Evolutionary conservation across 192 early-diverging fungal species (phyloP).

Genomic region (Entomortierella lignicola): DNA sequence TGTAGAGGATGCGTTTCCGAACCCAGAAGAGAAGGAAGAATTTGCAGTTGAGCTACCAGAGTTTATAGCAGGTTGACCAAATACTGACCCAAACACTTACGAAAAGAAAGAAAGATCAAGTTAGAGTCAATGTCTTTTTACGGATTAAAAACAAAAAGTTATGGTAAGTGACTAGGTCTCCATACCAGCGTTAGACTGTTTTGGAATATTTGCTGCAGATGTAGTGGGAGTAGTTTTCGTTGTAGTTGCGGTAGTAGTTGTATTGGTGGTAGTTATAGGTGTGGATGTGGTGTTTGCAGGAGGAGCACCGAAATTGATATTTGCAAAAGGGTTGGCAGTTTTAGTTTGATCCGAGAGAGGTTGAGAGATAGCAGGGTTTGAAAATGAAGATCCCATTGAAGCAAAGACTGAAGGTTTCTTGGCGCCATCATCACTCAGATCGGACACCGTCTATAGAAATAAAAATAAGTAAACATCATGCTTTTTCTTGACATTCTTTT

Average conservation of each 20-base stretch:
- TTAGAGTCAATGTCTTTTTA: not conserved
- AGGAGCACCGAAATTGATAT: conserved; percentile 8
- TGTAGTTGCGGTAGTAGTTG: not conserved
- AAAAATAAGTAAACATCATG: conserved; percentile 1
- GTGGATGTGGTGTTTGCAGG: not conserved
- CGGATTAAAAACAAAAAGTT: not conserved
- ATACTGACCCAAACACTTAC: not conserved
- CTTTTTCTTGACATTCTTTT: too few species aligned
- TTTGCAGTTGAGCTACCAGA: not conserved
- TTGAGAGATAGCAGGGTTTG: not conserved
- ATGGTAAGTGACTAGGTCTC: not conserved
- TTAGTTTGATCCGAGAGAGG: not conserved
- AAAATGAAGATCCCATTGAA: not conserved
- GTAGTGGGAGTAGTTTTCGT: too few species aligned
- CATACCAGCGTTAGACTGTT: conserved; percentile 1
- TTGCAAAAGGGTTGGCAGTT: conserved; percentile 13
- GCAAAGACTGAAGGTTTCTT: conserved; percentile 17
- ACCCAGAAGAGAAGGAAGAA: not conserved
- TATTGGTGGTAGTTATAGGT: not conserved
- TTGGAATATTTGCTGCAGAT: too few species aligned
- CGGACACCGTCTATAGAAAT: conserved; percentile 12
- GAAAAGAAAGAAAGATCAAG: not conserved
- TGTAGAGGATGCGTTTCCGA: not conserved
- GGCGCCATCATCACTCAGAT: conserved; percentile 12
- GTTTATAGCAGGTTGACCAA: too few species aligned